A percentile compares a stretch with the other conserved stretches of the same genome.
Evolutionary conservation across 139 green algal genomes (phyloP).

Genomic region (Trebouxia sp.): DNA sequence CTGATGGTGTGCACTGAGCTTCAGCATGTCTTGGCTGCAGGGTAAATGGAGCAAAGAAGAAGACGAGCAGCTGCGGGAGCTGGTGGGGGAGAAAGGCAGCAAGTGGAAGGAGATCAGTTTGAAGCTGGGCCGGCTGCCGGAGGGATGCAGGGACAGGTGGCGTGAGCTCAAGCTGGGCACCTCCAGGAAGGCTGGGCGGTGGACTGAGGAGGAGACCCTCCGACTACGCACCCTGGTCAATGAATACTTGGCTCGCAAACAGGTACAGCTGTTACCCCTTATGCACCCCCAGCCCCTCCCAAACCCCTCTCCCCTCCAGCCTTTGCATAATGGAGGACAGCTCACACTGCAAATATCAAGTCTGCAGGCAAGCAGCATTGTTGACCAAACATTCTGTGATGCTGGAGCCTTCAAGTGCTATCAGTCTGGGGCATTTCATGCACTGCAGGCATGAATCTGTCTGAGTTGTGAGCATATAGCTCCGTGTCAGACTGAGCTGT

Average conservation of each 20-base stretch:
- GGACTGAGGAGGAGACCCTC: slow-evolving; percentile 46
- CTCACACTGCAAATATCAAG: too few species aligned
- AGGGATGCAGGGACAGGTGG: slow-evolving; percentile 61
- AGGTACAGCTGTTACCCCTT: slow-evolving; percentile 2
- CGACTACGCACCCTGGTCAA: slow-evolving; percentile 39
- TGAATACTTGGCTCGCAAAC: slow-evolving; percentile 36
- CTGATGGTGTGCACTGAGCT: neutral
- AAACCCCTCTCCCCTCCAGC: neutral
- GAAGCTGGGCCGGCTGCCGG: slow-evolving; percentile 51
- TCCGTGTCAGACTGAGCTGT: neutral
- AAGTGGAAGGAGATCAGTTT: slow-evolving; percentile 63
- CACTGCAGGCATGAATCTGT: neutral
- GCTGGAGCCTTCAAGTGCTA: too few species aligned
- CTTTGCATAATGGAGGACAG: too few species aligned
- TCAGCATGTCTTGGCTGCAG: slow-evolving; percentile 26
- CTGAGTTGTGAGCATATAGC: neutral
- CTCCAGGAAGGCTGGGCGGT: slow-evolving; percentile 24
- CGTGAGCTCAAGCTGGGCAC: slow-evolving; percentile 34
- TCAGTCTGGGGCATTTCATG: too few species aligned
- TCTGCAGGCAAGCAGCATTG: too few species aligned
- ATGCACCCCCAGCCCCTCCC: too few species aligned
- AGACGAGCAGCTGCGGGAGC: slow-evolving; percentile 48
- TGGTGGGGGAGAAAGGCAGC: slow-evolving; percentile 53
- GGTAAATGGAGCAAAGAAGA: slow-evolving; percentile 64
- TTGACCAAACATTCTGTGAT: too few species aligned